Evolutionary conservation across 2,329 filamentous ascomycete species (phyloP).

Genomic region (Apiospora hydei): DNA sequence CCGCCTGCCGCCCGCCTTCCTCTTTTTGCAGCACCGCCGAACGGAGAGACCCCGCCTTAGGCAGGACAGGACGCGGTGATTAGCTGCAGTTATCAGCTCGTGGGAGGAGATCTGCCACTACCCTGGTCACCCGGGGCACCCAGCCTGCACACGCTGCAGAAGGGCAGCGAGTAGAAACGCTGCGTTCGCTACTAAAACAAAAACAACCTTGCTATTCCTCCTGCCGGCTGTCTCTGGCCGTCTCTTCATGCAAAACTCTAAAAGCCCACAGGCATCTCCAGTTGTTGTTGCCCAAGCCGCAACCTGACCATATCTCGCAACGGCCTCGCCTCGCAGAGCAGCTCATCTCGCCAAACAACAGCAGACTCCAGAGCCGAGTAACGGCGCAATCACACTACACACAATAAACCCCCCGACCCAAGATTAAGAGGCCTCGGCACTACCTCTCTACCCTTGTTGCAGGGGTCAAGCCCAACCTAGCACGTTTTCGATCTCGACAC

Average conservation of each 20-base stretch:
- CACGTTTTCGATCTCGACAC: conserved; percentile 1
- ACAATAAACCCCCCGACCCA: conserved; percentile 2
- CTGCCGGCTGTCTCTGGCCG: not conserved
- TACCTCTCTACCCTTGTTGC: not conserved
- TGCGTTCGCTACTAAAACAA: not conserved
- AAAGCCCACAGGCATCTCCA: not conserved
- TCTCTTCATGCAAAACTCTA: conserved; percentile 6
- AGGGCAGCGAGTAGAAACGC: not conserved
- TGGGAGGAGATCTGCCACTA: not conserved
- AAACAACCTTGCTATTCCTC: conserved; percentile 16
- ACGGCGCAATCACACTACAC: not conserved
- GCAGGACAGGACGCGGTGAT: conserved; percentile 10
- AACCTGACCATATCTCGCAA: not conserved
- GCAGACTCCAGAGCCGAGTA: not conserved
- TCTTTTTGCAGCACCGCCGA: conserved; percentile 10
- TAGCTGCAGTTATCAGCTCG: conserved; percentile 18
- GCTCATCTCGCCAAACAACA: not conserved
- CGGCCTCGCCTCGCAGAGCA: not conserved
- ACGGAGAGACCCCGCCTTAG: conserved; percentile 6
- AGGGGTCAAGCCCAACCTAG: conserved; percentile 2
- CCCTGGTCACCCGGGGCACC: conserved; percentile 16
- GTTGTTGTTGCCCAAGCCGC: not conserved
- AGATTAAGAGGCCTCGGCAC: conserved; percentile 1
- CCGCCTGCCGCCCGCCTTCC: conserved; percentile 1
- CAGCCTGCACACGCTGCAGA: conserved; percentile 7